Conservation (phyloP, 2,329 filamentous ascomycete species). For the Tolypocladium cylindrosporum region DNA sequence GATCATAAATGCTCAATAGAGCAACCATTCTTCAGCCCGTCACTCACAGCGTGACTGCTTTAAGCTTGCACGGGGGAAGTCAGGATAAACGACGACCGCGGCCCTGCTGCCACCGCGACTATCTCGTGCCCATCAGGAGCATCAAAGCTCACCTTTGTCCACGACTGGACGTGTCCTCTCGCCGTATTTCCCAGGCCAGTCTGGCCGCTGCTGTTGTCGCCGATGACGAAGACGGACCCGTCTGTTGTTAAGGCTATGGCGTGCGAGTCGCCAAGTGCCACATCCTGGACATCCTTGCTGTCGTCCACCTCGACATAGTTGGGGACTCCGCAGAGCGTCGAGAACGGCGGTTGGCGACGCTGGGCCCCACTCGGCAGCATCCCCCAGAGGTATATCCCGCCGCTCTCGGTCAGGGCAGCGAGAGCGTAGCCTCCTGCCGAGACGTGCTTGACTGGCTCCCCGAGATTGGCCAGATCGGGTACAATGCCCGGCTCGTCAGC, state of each 20-base stretch:
- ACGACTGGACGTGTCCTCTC: constrained; percentile 15
- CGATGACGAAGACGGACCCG: constrained; percentile 42
- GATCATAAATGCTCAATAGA: constrained; percentile 29
- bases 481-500: constrained; percentile 36
- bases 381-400: constrained; percentile 55
- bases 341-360: constrained; percentile 22
- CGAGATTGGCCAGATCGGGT: constrained; percentile 38
- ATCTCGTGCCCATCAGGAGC: constrained; percentile 16
- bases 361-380: constrained; percentile 11
- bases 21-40: neutral
- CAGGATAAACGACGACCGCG: constrained; percentile 38
- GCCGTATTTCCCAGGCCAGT: constrained; percentile 32
- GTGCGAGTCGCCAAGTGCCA: constrained; percentile 49
- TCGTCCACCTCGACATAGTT: constrained; percentile 36
- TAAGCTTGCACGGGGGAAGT: constrained; percentile 14
- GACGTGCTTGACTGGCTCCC: constrained; percentile 42
- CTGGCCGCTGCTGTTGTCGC: constrained; percentile 49
- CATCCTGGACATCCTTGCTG: constrained; percentile 42
- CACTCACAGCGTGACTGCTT: neutral
- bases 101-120: constrained; percentile 37
- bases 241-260: constrained; percentile 42
- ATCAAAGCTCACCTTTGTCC: constrained; percentile 25
- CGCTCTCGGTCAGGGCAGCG: constrained; percentile 46
- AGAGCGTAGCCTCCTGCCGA: constrained; percentile 45
- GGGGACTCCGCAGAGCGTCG: constrained; percentile 21